Conservation (phyloP, 108 stramenopile genomes). For the Conticribra guillardii region DNA sequence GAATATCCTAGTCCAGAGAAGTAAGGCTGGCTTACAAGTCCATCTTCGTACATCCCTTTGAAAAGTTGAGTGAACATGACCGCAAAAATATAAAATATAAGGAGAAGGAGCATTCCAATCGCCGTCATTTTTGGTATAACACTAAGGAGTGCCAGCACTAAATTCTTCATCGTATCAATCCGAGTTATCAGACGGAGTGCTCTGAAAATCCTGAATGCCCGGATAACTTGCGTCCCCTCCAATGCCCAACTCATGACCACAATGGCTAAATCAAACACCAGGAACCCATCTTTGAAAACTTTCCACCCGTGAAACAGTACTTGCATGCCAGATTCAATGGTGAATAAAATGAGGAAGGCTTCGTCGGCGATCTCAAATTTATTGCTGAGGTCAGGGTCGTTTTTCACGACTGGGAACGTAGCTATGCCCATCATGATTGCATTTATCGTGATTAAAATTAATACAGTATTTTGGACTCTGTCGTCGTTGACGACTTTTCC, state of each 20-base stretch:
- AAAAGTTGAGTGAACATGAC: slow-evolving; percentile 74
- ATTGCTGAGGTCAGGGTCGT: slow-evolving; percentile 27
- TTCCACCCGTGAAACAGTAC: slow-evolving; percentile 58
- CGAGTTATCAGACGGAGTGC: slow-evolving; percentile 77
- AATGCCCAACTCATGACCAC: slow-evolving; percentile 72
- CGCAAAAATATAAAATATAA: slow-evolving; percentile 78
- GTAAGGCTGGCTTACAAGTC: slow-evolving; percentile 34
- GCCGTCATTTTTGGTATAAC: slow-evolving; percentile 76
- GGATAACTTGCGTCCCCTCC: slow-evolving; percentile 60
- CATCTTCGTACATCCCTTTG: slow-evolving; percentile 17
- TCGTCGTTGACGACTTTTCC: slow-evolving; percentile 63
- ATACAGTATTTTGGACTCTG: slow-evolving; percentile 57
- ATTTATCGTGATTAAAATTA: slow-evolving; percentile 66
- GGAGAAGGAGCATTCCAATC: slow-evolving; percentile 56
- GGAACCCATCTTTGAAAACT: slow-evolving; percentile 69
- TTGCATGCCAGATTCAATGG: slow-evolving; percentile 69
- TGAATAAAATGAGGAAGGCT: slow-evolving; percentile 71
- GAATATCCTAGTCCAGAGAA: slow-evolving; percentile 57
- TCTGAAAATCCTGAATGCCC: slow-evolving; percentile 81
- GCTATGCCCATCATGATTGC: slow-evolving; percentile 81
- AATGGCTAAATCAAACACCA: slow-evolving; percentile 76
- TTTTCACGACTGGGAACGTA: slow-evolving; percentile 63
- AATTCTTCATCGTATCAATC: slow-evolving; percentile 67
- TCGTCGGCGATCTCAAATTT: slow-evolving; percentile 56
- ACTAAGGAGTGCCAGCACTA: slow-evolving; percentile 64